Evolutionary conservation across 495 filamentous ascomycete genomes (phyloP).

Genomic region (Delitschia confertaspora): DNA sequence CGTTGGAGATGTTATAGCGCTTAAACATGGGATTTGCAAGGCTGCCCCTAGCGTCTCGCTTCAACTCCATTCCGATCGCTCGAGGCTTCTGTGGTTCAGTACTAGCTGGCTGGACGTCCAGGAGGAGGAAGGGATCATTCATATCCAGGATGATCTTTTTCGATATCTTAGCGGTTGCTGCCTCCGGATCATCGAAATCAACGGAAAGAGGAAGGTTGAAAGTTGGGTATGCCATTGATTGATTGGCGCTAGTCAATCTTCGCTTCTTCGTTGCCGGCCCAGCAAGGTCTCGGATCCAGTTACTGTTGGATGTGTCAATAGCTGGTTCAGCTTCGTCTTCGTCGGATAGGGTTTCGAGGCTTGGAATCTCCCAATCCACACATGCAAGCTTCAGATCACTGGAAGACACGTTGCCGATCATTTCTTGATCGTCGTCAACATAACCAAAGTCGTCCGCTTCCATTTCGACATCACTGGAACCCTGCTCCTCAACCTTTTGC

Average conservation of each 20-base stretch:
- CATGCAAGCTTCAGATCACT: conserved; percentile 72
- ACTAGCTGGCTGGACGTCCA: conserved; percentile 51
- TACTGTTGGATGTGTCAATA: conserved; percentile 7
- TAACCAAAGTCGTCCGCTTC: conserved; percentile 38
- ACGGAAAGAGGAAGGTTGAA: too few species aligned
- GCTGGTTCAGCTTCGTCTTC: conserved; percentile 10
- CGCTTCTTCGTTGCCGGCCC: conserved; percentile 16
- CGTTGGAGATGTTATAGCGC: conserved; percentile 92
- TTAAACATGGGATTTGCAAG: conserved; percentile 54
- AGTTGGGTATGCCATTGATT: too few species aligned
- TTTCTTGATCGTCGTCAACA: conserved; percentile 55
- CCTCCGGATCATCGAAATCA: conserved; percentile 55
- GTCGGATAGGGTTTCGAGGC: conserved; percentile 15
- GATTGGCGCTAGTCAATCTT: conserved; percentile 7
- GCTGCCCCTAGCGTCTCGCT: conserved; percentile 47
- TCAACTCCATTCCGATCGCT: conserved; percentile 36
- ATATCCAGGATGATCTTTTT: conserved; percentile 77
- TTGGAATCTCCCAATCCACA: conserved; percentile 58
- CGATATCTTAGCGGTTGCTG: conserved; percentile 55
- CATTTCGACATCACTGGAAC: conserved; percentile 45
- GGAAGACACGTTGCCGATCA: conserved; percentile 58
- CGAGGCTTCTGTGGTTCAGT: conserved; percentile 27
- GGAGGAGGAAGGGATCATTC: conserved; percentile 78
- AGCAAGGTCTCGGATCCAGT: conserved; percentile 9
- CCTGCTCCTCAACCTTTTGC: conserved; percentile 42